A percentile compares a stretch with the other conserved stretches of the same genome.
These are phyloP conservation scores for Yamadazyma endophytica DNA, from an alignment of 805 yeast species.

Conservation along the genomic window DNA sequence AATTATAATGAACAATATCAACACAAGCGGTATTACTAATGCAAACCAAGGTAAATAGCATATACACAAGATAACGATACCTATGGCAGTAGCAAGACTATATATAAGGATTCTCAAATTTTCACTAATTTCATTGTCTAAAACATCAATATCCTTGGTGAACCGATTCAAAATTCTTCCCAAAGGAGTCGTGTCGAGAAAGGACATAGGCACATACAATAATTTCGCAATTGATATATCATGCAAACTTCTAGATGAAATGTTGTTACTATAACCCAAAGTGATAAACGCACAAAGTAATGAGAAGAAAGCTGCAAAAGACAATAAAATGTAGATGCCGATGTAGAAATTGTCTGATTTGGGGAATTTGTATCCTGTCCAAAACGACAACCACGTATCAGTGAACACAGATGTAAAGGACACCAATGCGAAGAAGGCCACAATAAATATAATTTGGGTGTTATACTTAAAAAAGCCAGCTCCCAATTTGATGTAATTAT, in stretches of 20 bases:
- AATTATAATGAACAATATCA: conserved; percentile 20
- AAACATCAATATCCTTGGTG: conserved; percentile 80
- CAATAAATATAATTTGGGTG: no score
- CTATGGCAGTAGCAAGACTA: conserved; percentile 51
- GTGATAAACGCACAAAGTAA: conserved; percentile 40
- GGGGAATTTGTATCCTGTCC: conserved; percentile 51
- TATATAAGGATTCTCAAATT: conserved; percentile 58
- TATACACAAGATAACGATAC: conserved; percentile 43
- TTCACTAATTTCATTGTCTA: conserved; percentile 76
- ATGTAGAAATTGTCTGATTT: conserved; percentile 56
- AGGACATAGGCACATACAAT: conserved; percentile 76
- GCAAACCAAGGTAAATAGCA: conserved; percentile 39
- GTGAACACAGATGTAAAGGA: conserved; percentile 26
- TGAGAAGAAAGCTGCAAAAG: conserved; percentile 46
- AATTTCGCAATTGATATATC: conserved; percentile 54
- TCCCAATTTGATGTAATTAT: conserved; percentile 29
- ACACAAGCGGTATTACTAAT: conserved; percentile 30
- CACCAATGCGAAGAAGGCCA: no score
- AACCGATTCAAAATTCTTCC: conserved; percentile 84
- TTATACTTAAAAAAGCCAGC: conserved; percentile 34
- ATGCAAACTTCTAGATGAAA: conserved; percentile 55
- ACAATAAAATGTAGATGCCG: conserved; percentile 64
- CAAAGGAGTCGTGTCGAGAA: conserved; percentile 79
- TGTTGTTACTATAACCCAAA: conserved; percentile 47
- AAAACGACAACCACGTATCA: conserved; percentile 77